A percentile compares a stretch with the other conserved stretches of the same genome.
Conservation (phyloP, 306 rosid genomes). For the Vachellia pachyceras region DNA sequence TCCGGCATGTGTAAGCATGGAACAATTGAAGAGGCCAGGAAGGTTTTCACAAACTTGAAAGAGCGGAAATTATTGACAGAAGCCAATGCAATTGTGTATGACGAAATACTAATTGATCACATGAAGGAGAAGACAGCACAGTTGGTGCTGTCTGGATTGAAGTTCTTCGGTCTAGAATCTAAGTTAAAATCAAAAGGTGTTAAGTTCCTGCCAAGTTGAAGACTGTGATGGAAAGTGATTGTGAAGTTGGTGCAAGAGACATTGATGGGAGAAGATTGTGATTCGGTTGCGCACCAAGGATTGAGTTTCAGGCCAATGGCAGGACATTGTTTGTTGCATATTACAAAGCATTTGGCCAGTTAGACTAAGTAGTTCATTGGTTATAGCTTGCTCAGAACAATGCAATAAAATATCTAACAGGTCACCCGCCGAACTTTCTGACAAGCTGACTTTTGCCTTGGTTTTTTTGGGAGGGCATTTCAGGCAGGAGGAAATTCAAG, state of each 20-base stretch:
- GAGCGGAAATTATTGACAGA: constrained; percentile 65
- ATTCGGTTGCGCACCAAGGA: background rate
- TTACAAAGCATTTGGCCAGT: background rate
- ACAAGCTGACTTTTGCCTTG: background rate
- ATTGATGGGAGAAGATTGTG: background rate
- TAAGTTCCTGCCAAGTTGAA: constrained; percentile 58
- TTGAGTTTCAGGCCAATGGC: background rate
- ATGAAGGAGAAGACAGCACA: constrained; percentile 85
- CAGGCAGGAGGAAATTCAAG: background rate
- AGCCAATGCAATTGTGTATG: constrained; percentile 68
- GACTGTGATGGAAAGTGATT: background rate
- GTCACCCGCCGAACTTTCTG: background rate
- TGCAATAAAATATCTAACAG: constrained; percentile 6
- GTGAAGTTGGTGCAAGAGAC: constrained; percentile 12
- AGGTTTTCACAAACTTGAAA: constrained; percentile 61
- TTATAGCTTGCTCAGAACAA: background rate
- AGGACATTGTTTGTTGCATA: background rate
- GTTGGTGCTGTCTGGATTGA: constrained; percentile 74
- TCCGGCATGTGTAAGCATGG: constrained; percentile 82
- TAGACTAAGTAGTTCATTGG: background rate
- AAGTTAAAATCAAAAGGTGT: constrained; percentile 79
- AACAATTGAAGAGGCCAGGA: constrained; percentile 83
- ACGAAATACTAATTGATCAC: constrained; percentile 80
- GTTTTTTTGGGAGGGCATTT: background rate
- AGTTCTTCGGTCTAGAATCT: constrained; percentile 80